Evolutionary conservation across 2,329 filamentous ascomycete species (phyloP), one percentile per base, ranked within the genome.

Genomic region (Apiospora malaysiana): DNA sequence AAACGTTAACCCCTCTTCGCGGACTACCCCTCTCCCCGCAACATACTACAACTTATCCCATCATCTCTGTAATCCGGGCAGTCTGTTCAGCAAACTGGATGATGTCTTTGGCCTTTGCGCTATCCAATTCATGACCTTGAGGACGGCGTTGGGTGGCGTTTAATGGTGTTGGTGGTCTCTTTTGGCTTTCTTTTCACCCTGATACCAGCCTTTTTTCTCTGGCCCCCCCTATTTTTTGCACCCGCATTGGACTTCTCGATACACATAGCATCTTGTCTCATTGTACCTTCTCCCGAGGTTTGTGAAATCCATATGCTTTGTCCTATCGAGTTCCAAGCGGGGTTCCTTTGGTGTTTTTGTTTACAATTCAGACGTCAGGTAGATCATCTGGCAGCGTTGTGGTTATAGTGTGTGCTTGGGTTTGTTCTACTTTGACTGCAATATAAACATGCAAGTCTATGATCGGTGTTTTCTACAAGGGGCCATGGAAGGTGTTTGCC

Each of bases 121-220:
- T 63, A 37, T 40, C 32, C 56, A 18, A 63, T 40, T 40, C 56
- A 63, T 63, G 56, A 63, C 16, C 32, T 63, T 14, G 56, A 63
- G 56, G 56, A 63, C 9, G 56, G 56, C 56, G 32, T 40, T 47
- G 25, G 43, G 21, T n/a, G 43, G 43, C 46, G 43, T 68, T 68
- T 68, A 47, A 32, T 9, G 42, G 66, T 47, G 66, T 67, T 67
- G 27, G 42, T n/a, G 66, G 42, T 47, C 42, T 67, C 14, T 27
- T 47, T 67, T 47, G 32, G 25, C 43, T 46, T 47, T 68, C 25
- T 68, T 23, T 18, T 37, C 43, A 45, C 43, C 25, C 66, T 46
- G 66, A 68, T 68, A 68, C 43, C 42, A 47, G 66, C 43, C 66
- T 68, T 37, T 47, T 47, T 14, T 14, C 66, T 23, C n/a, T 23